Evolutionary conservation across 441 rosid genomes (phyloP).

Genomic region (Flueggea neowawraea): DNA sequence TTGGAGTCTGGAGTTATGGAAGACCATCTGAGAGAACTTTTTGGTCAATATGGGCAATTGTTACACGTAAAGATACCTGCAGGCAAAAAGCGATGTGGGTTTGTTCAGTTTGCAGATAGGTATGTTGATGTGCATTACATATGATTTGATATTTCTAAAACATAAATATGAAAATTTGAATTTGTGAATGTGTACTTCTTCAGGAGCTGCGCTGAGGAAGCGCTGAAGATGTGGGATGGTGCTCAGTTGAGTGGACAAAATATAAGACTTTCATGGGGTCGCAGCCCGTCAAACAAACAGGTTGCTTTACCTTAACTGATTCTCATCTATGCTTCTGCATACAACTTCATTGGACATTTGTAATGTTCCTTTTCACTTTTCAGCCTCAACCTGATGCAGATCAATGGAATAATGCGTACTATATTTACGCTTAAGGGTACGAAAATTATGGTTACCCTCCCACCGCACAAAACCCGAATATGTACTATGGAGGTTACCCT

Average conservation of each 20-base stretch:
- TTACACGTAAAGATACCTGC: constrained; percentile 88
- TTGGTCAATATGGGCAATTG: constrained; percentile 78
- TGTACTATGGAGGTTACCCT: constrained; percentile 77
- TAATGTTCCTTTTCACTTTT: background rate
- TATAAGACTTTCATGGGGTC: constrained; percentile 95
- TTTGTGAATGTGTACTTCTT: constrained; percentile 1
- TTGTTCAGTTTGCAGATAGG: constrained; percentile 93
- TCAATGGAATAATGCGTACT: constrained; percentile 58
- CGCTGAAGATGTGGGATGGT: constrained; percentile 65
- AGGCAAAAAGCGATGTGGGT: constrained; percentile 83
- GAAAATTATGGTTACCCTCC: constrained; percentile 73
- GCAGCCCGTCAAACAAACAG: constrained; percentile 88
- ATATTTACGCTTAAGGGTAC: constrained; percentile 75
- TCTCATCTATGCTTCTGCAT: background rate
- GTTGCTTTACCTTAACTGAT: constrained; percentile 16
- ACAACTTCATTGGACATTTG: background rate
- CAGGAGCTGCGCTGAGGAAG: constrained; percentile 96
- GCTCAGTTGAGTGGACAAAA: constrained; percentile 72
- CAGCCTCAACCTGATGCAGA: constrained; percentile 51
- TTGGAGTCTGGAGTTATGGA: constrained; percentile 68
- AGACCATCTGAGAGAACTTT: constrained; percentile 68
- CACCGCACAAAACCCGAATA: constrained; percentile 71
- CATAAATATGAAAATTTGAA: background rate
- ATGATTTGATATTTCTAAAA: background rate
- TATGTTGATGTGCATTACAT: constrained; percentile 18